Evolutionary conservation across 1,139 yeast species (phyloP).

Genomic region (Groenewaldozyma auringiensis): DNA sequence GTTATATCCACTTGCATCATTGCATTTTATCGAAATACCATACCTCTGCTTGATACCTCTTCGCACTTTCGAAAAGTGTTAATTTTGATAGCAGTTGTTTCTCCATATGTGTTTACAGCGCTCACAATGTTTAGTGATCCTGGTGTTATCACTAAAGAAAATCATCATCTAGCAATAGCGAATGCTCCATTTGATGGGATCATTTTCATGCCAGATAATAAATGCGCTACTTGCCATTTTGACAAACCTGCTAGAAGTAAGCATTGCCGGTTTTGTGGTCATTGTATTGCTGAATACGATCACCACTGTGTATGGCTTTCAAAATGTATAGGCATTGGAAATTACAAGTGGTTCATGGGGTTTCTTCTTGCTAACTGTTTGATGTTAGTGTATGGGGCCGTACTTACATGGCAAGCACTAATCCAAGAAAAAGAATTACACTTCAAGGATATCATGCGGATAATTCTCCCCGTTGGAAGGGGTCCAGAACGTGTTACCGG

Average conservation of each 20-base stretch:
- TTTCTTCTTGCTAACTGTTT: constrained; percentile 52
- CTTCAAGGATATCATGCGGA: not conserved
- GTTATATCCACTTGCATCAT: constrained; percentile 42
- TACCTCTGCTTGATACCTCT: constrained; percentile 24
- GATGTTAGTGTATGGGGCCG: constrained; percentile 52
- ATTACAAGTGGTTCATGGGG: constrained; percentile 60
- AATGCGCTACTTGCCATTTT: constrained; percentile 54
- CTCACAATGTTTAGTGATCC: constrained; percentile 51
- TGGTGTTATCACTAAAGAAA: constrained; percentile 35
- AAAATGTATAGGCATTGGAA: constrained; percentile 76
- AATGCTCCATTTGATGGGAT: constrained; percentile 46
- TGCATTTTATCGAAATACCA: constrained; percentile 40
- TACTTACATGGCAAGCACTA: not conserved
- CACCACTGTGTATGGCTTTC: constrained; percentile 97
- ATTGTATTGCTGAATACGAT: constrained; percentile 64
- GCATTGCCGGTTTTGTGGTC: constrained; percentile 71
- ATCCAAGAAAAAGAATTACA: not conserved
- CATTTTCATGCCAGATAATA: constrained; percentile 44
- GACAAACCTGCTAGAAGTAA: constrained; percentile 81
- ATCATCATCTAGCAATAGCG: constrained; percentile 22
- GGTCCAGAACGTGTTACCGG: constrained; percentile 36
- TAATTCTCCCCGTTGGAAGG: constrained; percentile 4
- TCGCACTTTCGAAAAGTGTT: constrained; percentile 14
- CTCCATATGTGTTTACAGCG: constrained; percentile 38
- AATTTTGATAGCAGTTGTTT: constrained; percentile 24